Conservation (phyloP, 2,329 filamentous ascomycete genomes). For the Aspergillus pseudoglaucus region DNA sequence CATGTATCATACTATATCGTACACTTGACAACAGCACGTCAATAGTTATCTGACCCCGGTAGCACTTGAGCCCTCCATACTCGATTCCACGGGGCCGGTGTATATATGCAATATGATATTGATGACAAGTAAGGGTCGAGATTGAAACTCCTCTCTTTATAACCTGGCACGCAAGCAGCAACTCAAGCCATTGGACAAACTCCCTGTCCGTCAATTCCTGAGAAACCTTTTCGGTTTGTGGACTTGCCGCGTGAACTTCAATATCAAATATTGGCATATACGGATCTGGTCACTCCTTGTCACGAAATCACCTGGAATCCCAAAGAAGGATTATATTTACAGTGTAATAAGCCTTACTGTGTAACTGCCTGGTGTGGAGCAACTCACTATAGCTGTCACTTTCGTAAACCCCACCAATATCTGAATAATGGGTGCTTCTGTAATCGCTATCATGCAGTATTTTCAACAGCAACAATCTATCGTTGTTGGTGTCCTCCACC, state of each 20-base stretch:
- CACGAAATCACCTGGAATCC: background rate
- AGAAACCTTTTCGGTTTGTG: background rate
- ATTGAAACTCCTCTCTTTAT: background rate
- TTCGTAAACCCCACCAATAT: background rate
- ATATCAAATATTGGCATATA: background rate
- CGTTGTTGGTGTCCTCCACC: background rate
- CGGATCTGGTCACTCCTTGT: background rate
- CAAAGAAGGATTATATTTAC: background rate
- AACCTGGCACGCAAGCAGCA: background rate
- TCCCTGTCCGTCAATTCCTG: background rate
- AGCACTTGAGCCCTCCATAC: no score
- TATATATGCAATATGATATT: no score
- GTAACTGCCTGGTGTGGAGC: background rate
- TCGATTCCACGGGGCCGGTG: no score
- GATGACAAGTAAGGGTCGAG: background rate
- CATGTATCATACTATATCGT: no score
- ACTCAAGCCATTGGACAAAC: background rate
- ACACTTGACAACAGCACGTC: no score
- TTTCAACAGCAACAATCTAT: background rate
- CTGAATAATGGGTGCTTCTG: background rate
- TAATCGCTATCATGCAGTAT: background rate
- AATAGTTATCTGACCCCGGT: no score
- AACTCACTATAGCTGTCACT: background rate
- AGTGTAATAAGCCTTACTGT: background rate
- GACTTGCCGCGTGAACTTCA: background rate